Evolutionary conservation across 2,329 filamentous ascomycete species (phyloP).

Genomic region (Trichoderma cornu-damae): DNA sequence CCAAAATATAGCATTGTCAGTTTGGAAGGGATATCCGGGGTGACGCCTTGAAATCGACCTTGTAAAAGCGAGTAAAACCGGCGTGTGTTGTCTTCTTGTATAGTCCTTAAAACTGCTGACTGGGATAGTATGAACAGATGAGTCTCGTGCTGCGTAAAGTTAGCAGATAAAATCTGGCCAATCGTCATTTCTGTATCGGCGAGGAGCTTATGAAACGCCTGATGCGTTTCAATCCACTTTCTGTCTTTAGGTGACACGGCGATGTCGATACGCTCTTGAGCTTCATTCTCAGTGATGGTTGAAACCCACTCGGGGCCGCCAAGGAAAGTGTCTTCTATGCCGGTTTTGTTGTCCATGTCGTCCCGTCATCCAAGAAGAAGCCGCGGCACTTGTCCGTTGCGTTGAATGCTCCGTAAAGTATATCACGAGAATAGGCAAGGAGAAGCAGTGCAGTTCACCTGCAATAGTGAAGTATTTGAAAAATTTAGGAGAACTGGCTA

Average conservation of each 20-base stretch:
- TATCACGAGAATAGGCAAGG: not conserved
- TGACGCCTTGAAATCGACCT: conserved; percentile 29
- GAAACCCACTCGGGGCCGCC: not conserved
- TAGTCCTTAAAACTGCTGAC: conserved; percentile 26
- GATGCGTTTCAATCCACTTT: conserved; percentile 27
- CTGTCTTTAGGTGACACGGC: conserved; percentile 24
- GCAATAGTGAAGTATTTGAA: too few relatives aligned
- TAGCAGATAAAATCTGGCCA: conserved; percentile 29
- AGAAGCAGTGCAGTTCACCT: too few relatives aligned
- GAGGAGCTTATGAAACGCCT: conserved; percentile 30
- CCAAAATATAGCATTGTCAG: conserved; percentile 46
- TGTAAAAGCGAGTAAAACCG: conserved; percentile 31
- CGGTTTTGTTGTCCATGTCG: not conserved
- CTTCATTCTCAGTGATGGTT: not conserved
- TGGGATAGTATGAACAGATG: conserved; percentile 29
- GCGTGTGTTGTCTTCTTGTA: conserved; percentile 31
- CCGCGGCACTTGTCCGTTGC: not conserved
- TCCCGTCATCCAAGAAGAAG: not conserved
- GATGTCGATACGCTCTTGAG: conserved; percentile 22
- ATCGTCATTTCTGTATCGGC: conserved; percentile 24
- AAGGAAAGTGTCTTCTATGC: not conserved
- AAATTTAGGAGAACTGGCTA: not conserved
- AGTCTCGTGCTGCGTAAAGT: conserved; percentile 35
- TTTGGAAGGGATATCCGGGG: conserved; percentile 35
- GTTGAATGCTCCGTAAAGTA: too few relatives aligned